Evolutionary conservation across 345 rosid species (phyloP).

Genomic region (Gossypium australe): DNA sequence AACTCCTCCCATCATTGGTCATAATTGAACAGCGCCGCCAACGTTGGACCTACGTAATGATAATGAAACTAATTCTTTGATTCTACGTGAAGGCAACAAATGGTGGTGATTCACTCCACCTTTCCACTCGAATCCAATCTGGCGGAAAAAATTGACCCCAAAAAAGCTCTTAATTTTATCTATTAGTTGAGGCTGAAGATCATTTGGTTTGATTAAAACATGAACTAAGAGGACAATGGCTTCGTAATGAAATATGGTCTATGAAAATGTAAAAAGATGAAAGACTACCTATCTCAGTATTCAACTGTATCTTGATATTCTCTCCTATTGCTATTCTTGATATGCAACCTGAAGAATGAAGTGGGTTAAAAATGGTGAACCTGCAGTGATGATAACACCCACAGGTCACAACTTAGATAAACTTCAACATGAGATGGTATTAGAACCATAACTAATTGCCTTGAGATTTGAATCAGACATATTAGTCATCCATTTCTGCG

Average conservation of each 20-base stretch:
- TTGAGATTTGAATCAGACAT: constrained; percentile 72
- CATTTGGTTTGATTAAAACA: background rate
- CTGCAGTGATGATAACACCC: background rate
- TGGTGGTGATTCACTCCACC: background rate
- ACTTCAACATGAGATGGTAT: constrained; percentile 56
- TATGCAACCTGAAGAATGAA: background rate
- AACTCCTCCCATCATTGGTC: background rate
- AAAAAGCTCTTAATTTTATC: background rate
- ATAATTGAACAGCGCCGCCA: background rate
- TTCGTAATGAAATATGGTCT: background rate
- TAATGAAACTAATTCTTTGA: background rate
- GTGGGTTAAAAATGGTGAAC: background rate
- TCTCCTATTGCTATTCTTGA: constrained; percentile 2
- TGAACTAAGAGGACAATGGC: background rate
- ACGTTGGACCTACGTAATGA: background rate
- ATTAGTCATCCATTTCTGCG: constrained; percentile 81
- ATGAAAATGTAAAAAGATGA: background rate
- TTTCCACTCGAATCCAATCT: background rate
- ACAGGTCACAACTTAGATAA: background rate
- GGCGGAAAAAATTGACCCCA: background rate
- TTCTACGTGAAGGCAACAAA: constrained; percentile 2
- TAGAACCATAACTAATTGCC: constrained; percentile 86
- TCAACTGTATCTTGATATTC: background rate
- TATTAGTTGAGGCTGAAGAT: background rate
- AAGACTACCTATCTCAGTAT: constrained; percentile 10